Conservation (phyloP, 2,329 filamentous ascomycete species). For the Fusarium avenaceum region DNA sequence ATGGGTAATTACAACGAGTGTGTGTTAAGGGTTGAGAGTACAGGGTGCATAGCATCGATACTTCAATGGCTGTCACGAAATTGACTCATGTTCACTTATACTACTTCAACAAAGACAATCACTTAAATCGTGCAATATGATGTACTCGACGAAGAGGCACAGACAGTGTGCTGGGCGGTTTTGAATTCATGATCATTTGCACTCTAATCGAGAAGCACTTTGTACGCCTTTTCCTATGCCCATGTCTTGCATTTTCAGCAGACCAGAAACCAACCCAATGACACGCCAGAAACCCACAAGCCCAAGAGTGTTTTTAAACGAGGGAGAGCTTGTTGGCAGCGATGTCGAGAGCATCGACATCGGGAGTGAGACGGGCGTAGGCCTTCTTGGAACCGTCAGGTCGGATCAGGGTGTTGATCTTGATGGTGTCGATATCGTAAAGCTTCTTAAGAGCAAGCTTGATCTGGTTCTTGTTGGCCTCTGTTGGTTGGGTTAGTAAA, state of each 20-base stretch:
- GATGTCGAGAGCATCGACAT: slow-evolving; percentile 99
- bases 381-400: slow-evolving; percentile 99
- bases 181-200: slow-evolving; percentile 55
- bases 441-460: slow-evolving; percentile 98
- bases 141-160: slow-evolving; percentile 26
- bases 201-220: slow-evolving; percentile 54
- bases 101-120: background rate
- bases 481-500: background rate
- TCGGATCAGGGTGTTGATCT: slow-evolving; percentile 99
- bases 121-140: background rate
- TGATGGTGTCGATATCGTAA: slow-evolving; percentile 97
- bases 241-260: slow-evolving; percentile 55
- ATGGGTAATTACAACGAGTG: background rate
- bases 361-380: slow-evolving; percentile 92
- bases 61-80: background rate
- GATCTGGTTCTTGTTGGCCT: slow-evolving; percentile 71
- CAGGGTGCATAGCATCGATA: background rate
- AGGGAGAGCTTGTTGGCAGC: slow-evolving; percentile 98
- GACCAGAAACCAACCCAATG: slow-evolving; percentile 54
- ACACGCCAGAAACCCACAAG: slow-evolving; percentile 54
- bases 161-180: slow-evolving; percentile 45
- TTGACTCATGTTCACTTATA: background rate
- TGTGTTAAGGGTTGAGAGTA: background rate
- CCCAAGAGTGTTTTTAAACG: slow-evolving; percentile 74
- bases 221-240: slow-evolving; percentile 58